Conservation (phyloP, 192 early-diverging fungal genomes). For the Jimgerdemannia flammicorona region DNA sequence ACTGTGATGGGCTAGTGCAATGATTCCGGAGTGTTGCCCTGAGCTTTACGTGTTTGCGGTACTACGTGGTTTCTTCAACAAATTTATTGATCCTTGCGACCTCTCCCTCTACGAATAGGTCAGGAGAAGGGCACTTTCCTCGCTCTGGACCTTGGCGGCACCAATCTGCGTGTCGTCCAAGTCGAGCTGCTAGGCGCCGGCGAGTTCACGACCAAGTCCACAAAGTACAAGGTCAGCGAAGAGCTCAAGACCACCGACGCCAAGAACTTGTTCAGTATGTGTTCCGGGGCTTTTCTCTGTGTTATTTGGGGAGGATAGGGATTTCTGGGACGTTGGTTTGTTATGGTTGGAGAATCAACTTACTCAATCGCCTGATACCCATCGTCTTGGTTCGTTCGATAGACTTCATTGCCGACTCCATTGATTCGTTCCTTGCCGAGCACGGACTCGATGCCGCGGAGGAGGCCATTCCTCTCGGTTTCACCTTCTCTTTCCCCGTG, state of each 20-base stretch:
- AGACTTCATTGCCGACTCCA: conserved; percentile 90
- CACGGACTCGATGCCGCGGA: conserved; percentile 23
- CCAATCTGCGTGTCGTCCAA: conserved; percentile 88
- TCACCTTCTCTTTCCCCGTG: conserved; percentile 97
- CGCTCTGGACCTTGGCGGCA: conserved; percentile 92
- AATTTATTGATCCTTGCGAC: too few species aligned
- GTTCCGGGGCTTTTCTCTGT: neutral
- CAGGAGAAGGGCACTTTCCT: conserved; percentile 79
- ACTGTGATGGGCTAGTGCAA: too few species aligned
- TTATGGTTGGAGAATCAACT: neutral
- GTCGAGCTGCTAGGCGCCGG: conserved; percentile 79
- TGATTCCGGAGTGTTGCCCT: too few species aligned
- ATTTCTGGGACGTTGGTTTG: neutral
- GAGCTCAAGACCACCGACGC: conserved; percentile 53
- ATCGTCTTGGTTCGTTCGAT: neutral
- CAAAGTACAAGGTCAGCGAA: conserved; percentile 64
- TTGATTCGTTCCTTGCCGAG: conserved; percentile 67
- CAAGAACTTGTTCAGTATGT: conserved; percentile 42
- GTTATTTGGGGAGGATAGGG: neutral
- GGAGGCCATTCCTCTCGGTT: conserved; percentile 59
- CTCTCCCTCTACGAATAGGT: conserved; percentile 39
- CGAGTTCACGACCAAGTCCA: conserved; percentile 63
- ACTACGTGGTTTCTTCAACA: too few species aligned
- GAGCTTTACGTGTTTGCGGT: too few species aligned
- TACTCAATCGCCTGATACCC: neutral